These are phyloP conservation scores for Globisporangium paroecandrum DNA, from an alignment of 352 stramenopile species.

Conservation along the genomic window DNA sequence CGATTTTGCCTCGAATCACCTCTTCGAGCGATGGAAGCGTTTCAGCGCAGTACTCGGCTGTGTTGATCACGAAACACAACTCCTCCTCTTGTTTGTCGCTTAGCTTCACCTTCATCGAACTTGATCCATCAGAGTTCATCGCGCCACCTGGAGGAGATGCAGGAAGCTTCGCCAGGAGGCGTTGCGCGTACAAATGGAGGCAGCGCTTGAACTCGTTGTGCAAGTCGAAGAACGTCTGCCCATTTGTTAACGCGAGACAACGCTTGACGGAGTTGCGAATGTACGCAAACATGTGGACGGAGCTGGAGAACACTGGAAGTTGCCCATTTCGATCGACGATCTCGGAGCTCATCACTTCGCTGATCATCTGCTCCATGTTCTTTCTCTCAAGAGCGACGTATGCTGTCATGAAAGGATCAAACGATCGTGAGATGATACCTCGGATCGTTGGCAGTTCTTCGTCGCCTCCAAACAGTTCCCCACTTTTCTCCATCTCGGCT, in stretches of 20 bases:
- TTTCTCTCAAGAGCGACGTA: constrained; percentile 96
- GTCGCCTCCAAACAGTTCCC: constrained; percentile 35
- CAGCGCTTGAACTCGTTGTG: constrained; percentile 92
- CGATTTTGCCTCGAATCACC: constrained; percentile 95
- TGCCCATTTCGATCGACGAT: constrained; percentile 94
- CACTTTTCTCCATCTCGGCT: constrained; percentile 61
- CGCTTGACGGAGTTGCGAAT: constrained; percentile 98
- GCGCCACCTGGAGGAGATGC: constrained; percentile 16
- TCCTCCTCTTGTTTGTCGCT: constrained; percentile 92
- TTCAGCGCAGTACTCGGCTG: constrained; percentile 98
- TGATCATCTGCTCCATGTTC: constrained; percentile 94
- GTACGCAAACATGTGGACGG: constrained; percentile 98
- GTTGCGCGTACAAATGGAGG: constrained; percentile 72
- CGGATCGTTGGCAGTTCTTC: constrained; percentile 63
- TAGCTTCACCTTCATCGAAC: constrained; percentile 49
- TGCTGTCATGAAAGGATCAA: constrained; percentile 97
- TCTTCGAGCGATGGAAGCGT: constrained; percentile 95
- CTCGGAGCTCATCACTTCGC: constrained; percentile 88
- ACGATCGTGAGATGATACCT: constrained; percentile 90
- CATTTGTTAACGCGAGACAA: constrained; percentile 95
- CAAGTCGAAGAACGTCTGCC: constrained; percentile 97
- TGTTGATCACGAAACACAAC: constrained; percentile 98
- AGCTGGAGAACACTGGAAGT: constrained; percentile 95
- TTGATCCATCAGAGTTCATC: constrained; percentile 10
- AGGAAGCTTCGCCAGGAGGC: constrained; percentile 72